Evolutionary conservation across 768 basidiomycete species (phyloP).

Genomic region (Russula brevipes): DNA sequence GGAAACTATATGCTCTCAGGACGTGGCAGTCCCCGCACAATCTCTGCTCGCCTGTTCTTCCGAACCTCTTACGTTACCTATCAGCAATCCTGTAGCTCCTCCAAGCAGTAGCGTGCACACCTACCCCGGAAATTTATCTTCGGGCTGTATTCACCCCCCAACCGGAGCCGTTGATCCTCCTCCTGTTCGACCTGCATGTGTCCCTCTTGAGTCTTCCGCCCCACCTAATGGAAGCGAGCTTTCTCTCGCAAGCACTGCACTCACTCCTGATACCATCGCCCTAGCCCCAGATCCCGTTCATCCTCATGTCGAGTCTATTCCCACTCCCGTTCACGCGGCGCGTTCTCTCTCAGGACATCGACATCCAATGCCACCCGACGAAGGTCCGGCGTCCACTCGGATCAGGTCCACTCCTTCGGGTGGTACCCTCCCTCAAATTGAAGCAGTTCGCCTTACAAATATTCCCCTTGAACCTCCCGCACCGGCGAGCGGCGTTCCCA

Average conservation of each 20-base stretch:
- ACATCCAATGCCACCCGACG: background rate
- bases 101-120: background rate
- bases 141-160: background rate
- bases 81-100: background rate
- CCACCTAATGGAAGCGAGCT: background rate
- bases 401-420: background rate
- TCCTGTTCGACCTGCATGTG: background rate
- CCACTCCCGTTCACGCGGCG: background rate
- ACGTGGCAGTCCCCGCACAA: background rate
- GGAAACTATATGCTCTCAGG: background rate
- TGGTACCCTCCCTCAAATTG: background rate
- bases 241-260: background rate
- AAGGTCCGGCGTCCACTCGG: background rate
- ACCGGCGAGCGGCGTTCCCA: background rate
- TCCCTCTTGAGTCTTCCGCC: background rate
- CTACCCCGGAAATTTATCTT: background rate
- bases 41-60: background rate
- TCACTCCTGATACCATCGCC: background rate
- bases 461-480: background rate
- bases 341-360: background rate
- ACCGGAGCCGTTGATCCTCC: background rate
- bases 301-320: background rate
- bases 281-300: background rate
- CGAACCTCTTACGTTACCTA: background rate
- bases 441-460: background rate